Evolutionary conservation across 768 basidiomycete species (phyloP).

Genomic region (Tulasnella sp.): DNA sequence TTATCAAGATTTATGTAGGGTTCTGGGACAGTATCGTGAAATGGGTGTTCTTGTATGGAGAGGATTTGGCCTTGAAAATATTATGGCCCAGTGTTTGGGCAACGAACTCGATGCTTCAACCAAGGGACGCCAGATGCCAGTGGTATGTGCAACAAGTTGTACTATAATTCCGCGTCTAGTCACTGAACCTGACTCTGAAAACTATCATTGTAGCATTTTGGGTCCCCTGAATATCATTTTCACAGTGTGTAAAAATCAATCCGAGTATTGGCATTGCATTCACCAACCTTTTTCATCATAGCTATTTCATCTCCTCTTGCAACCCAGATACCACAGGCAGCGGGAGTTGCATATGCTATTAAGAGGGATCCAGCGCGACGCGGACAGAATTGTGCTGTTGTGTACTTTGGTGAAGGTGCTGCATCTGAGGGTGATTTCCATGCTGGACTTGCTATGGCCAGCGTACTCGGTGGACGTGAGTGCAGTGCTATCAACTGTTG

Average conservation of each 20-base stretch:
- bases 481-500: background rate
- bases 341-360: constrained; percentile 83
- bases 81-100: constrained; percentile 89
- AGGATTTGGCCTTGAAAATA: constrained; percentile 59
- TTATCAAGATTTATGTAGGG: constrained; percentile 31
- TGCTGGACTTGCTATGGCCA: constrained; percentile 47
- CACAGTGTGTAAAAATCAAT: constrained; percentile 34
- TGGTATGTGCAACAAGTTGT: constrained; percentile 37
- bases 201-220: constrained; percentile 53
- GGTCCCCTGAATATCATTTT: constrained; percentile 71
- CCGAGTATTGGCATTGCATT: background rate
- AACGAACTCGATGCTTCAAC: constrained; percentile 66
- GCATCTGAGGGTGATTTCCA: constrained; percentile 95
- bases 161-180: background rate
- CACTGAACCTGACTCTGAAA: background rate
- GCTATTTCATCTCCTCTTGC: constrained; percentile 84
- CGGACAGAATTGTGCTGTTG: constrained; percentile 63
- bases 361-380: constrained; percentile 59
- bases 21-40: constrained; percentile 89
- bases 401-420: constrained; percentile 85
- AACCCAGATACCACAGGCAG: constrained; percentile 91
- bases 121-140: constrained; percentile 89
- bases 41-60: constrained; percentile 86
- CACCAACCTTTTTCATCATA: background rate
- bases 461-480: constrained; percentile 28